phyloP scores from a whole-genome alignment of 2,329 filamentous ascomycete genomes.

The Sclerotinia borealis region DNA sequence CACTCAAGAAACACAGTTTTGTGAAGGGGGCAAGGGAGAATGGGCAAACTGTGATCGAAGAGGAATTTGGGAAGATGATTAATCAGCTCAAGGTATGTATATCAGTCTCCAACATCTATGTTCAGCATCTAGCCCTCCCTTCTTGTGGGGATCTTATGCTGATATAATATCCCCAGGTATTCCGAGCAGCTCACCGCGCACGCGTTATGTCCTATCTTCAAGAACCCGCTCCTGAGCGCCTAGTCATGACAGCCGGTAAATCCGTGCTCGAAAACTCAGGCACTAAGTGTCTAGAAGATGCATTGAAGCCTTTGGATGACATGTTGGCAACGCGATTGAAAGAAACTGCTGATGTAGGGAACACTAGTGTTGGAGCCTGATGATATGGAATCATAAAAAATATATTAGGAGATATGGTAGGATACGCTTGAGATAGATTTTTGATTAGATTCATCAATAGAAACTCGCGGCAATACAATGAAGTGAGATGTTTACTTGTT shows the following conservation, averaged over 20 bases:
- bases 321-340: not conserved
- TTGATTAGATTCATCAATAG: not conserved
- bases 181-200: conserved; percentile 5
- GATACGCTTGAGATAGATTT: not conserved
- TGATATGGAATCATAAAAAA: not conserved
- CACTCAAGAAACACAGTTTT: not conserved
- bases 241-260: conserved; percentile 8
- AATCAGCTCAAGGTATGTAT: conserved; percentile 5
- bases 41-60: not conserved
- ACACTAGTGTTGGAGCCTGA: not conserved
- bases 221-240: conserved; percentile 4
- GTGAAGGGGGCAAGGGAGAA: not conserved
- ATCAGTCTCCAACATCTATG: not conserved
- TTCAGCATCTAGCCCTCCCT: not conserved
- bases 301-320: conserved; percentile 4
- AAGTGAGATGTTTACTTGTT: not conserved
- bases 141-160: not conserved
- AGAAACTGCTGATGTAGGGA: not conserved
- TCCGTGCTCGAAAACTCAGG: not conserved
- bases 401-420: not conserved
- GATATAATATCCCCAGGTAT: not conserved
- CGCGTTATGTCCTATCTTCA: conserved; percentile 9
- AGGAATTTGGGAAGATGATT: not conserved
- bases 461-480: not conserved
- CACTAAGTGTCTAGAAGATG: not conserved